These are phyloP conservation scores for Umbelopsis vinacea DNA, from an alignment of 192 early-diverging fungal genomes.

Conservation along the genomic window DNA sequence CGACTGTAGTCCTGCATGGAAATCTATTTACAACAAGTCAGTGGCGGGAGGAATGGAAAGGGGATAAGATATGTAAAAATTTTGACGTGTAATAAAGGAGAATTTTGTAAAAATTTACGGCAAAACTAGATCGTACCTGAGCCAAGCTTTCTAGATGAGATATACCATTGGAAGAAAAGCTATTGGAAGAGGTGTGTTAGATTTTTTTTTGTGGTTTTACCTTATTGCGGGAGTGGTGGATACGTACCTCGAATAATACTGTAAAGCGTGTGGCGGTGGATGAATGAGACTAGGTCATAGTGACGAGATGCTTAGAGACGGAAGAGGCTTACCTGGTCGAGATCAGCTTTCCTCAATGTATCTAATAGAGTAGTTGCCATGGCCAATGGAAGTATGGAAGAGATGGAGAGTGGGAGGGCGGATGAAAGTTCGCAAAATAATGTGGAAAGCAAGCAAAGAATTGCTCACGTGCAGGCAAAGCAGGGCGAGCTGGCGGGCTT, in stretches of 20 bases:
- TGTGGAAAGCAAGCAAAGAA: background rate
- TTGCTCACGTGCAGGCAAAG: background rate
- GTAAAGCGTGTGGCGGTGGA: slow-evolving; percentile 11
- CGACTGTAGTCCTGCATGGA: slow-evolving; percentile 78
- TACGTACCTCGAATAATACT: slow-evolving; percentile 55
- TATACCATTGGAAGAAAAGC: slow-evolving; percentile 63
- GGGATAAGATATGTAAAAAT: too few species aligned
- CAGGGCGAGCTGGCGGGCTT: too few species aligned
- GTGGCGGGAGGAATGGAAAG: too few species aligned
- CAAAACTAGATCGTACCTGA: slow-evolving; percentile 43
- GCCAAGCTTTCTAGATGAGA: slow-evolving; percentile 65
- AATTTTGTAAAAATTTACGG: too few species aligned
- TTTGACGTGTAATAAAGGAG: too few species aligned
- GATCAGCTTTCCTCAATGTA: slow-evolving; percentile 65
- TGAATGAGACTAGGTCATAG: slow-evolving; percentile 21
- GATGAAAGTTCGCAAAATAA: background rate
- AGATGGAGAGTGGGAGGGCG: background rate
- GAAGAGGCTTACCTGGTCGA: slow-evolving; percentile 52
- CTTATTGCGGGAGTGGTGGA: background rate
- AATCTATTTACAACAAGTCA: slow-evolving; percentile 45
- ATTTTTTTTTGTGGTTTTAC: background rate
- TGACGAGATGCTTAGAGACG: background rate
- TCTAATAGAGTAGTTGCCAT: slow-evolving; percentile 60
- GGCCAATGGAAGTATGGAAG: background rate
- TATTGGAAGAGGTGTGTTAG: slow-evolving; percentile 21